These are phyloP conservation scores for Omphalotus guepiniiformis DNA, from an alignment of 768 basidiomycete genomes.

Conservation along the genomic window DNA sequence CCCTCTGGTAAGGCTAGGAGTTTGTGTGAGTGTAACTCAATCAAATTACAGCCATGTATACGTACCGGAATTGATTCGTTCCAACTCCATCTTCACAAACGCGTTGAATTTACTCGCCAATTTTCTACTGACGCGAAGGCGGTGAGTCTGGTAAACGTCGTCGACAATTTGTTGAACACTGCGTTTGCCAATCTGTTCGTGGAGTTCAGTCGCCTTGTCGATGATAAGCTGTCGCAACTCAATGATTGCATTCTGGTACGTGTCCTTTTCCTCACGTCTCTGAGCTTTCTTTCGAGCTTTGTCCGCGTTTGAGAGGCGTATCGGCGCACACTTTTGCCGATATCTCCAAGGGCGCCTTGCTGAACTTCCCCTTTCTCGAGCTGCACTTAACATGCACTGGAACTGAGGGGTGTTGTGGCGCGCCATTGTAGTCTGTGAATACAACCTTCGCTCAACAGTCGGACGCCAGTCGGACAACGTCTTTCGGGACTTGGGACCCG, in stretches of 20 bases:
- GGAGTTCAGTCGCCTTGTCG: background rate
- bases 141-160: background rate
- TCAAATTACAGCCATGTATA: background rate
- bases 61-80: slow-evolving; percentile 2
- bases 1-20: background rate
- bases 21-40: background rate
- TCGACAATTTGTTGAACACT: background rate
- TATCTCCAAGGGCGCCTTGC: background rate
- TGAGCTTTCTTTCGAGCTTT: background rate
- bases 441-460: too few relatives aligned
- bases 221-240: background rate
- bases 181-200: background rate
- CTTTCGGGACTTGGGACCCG: too few relatives aligned
- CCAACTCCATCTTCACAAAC: background rate
- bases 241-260: background rate
- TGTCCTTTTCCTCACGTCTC: background rate
- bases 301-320: background rate
- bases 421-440: too few relatives aligned
- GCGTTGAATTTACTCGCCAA: background rate
- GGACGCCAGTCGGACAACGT: too few relatives aligned
- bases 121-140: background rate
- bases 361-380: background rate
- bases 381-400: background rate
- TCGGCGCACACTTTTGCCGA: background rate
- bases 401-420: too few relatives aligned